Conservation (phyloP, 2,329 filamentous ascomycete species). For the Ophiostoma triangulosporum region DNA sequence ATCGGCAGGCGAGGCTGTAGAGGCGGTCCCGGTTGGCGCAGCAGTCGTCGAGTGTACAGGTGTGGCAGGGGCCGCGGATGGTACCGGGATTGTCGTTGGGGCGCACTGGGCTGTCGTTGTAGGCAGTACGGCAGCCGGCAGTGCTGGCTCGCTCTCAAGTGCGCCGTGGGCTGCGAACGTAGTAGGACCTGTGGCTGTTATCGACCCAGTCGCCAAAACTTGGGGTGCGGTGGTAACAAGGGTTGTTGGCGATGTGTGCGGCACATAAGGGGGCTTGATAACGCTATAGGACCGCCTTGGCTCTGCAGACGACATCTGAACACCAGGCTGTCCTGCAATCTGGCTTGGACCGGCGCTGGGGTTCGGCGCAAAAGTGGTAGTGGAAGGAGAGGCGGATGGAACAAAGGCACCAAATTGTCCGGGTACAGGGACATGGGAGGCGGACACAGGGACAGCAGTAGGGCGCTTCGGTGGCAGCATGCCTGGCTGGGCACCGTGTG, state of each 20-base stretch:
- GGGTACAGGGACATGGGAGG: constrained; percentile 12
- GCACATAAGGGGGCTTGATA: constrained; percentile 16
- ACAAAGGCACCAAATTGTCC: background rate
- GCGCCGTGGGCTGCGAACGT: background rate
- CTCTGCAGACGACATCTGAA: constrained; percentile 5
- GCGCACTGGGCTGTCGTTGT: background rate
- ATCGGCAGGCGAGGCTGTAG: constrained; percentile 9
- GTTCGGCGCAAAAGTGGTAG: background rate
- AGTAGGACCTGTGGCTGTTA: background rate
- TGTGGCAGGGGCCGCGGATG: background rate
- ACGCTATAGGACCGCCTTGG: constrained; percentile 16
- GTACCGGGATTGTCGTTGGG: background rate
- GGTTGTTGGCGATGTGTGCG: constrained; percentile 13
- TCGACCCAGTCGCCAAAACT: constrained; percentile 1
- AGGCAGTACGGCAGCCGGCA: background rate
- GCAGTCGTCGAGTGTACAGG: background rate
- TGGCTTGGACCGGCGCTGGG: background rate
- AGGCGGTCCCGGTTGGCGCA: constrained; percentile 3
- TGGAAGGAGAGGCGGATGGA: background rate
- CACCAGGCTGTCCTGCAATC: constrained; percentile 4
- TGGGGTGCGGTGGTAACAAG: background rate
- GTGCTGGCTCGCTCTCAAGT: background rate
- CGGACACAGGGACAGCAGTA: constrained; percentile 6
- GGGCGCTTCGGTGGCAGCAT: constrained; percentile 7
- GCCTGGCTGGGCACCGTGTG: background rate